A percentile compares a stretch with the other conserved stretches of the same genome.
phyloP scores from a whole-genome alignment of 176 grass and related monocot species.

The Ananas comosus region DNA sequence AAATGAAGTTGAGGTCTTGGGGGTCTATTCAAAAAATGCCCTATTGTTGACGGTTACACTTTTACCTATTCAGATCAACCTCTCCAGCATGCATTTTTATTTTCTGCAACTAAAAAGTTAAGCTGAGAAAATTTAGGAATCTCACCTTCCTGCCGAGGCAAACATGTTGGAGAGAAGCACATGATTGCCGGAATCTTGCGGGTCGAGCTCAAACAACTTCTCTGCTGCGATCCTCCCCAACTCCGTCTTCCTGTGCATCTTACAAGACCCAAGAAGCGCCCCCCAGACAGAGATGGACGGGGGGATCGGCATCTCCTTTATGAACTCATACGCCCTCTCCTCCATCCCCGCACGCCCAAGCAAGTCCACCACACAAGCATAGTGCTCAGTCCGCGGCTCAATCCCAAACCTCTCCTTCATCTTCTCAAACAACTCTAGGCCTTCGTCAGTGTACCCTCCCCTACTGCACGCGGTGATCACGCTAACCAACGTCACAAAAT shows the following conservation, averaged over 20 bases:
- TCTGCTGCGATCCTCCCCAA: constrained; percentile 66
- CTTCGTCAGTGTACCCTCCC: constrained; percentile 59
- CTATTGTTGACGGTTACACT: too few relatives aligned
- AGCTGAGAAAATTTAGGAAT: constrained; percentile 1
- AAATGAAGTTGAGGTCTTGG: too few relatives aligned
- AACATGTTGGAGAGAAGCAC: constrained; percentile 81
- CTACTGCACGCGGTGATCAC: constrained; percentile 62
- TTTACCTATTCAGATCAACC: too few relatives aligned
- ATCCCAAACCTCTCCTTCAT: constrained; percentile 72
- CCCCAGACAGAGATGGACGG: constrained; percentile 74
- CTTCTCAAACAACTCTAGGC: constrained; percentile 49
- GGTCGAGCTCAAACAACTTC: constrained; percentile 73
- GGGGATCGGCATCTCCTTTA: constrained; percentile 53
- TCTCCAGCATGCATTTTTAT: too few relatives aligned
- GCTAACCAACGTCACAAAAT: constrained; percentile 63
- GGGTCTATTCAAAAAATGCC: too few relatives aligned
- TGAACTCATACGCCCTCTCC: constrained; percentile 65
- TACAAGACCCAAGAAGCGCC: constrained; percentile 71
- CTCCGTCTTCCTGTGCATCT: constrained; percentile 62
- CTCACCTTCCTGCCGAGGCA: constrained; percentile 68
- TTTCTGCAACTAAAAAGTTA: too few relatives aligned
- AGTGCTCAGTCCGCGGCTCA: constrained; percentile 55
- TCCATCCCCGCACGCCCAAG: constrained; percentile 72
- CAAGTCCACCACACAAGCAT: constrained; percentile 74
- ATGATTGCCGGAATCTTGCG: constrained; percentile 65